Base-by-base conservation (phyloP, 2,329 filamentous ascomycete species). In the Phialocephala subalpina region DNA sequence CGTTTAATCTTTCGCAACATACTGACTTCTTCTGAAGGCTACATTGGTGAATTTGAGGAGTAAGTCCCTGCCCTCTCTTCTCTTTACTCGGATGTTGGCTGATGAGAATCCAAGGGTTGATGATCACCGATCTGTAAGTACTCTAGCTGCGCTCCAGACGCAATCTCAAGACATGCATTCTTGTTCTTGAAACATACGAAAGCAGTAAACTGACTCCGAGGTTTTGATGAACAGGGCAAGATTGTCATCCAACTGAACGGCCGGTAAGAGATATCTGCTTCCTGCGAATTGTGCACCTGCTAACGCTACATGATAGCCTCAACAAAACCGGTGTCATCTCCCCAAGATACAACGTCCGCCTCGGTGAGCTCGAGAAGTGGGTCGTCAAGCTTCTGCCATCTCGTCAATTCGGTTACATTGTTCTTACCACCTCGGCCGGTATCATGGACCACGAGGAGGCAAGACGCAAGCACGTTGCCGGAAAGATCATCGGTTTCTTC, bases 361-460 rank as follows among this genome's bases (percentile, higher is more conserved):
- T 99, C 80, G 86, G 88, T 79, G 96, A 99, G 78, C 89, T 99
- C 81, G 96, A 99, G 93, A 97, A 98, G 89, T 99, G 96, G 96
- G 94, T 98, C 78, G 93, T 97, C 86, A 97, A 97, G 90, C 92
- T 99, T 80, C 90, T 99, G 73, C 96, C 96, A 75, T 94, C 96
- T 75, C 96, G 96, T 97, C 96, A 99, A 86, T 99, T 99, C 89
- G 96, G 96, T 80, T 97, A 94, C 87, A 93, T 99, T 80, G 94
- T 99, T 84, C 92, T 99, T 79, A 99, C 96, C 83, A 99, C 96
- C 84, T 97, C 94, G 69, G 94, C 96, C 73, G 96, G 96, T 83
- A 99, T 99, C 84, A 98, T 99, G 95, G 96, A 99, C 87, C 96
- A 99, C 87, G 96, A 99, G 89, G 96, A 99, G 90, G 96, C 96